Evolutionary conservation across 768 basidiomycete genomes (phyloP).

Genomic region (Russula dissimulans): DNA sequence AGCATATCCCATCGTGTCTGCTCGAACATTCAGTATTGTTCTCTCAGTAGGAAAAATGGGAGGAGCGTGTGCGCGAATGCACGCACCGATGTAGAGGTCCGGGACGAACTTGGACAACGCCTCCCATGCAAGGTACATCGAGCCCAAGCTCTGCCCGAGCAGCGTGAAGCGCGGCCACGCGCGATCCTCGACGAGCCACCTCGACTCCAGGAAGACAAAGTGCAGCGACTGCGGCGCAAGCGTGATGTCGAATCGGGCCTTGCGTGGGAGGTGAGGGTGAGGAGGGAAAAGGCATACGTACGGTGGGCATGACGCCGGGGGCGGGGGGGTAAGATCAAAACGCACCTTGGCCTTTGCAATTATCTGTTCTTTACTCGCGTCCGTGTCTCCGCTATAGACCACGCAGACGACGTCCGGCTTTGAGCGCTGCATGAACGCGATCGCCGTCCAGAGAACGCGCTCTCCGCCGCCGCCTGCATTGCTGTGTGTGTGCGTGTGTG

Average conservation of each 20-base stretch:
- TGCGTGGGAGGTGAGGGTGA: no score
- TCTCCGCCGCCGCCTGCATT: conserved; percentile 98
- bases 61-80: neutral
- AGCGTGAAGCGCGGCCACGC: conserved; percentile 90
- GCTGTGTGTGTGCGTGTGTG: conserved; percentile 29
- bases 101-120: conserved; percentile 73
- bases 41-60: neutral
- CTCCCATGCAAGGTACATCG: conserved; percentile 75
- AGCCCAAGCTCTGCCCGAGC: conserved; percentile 84
- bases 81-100: conserved; percentile 82
- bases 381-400: conserved; percentile 85
- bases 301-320: no score
- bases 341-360: conserved; percentile 70
- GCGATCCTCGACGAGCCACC: conserved; percentile 67
- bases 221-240: conserved; percentile 57
- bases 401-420: conserved; percentile 59
- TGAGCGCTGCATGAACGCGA: conserved; percentile 62
- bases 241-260: conserved; percentile 76
- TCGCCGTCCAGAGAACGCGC: conserved; percentile 88
- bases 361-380: conserved; percentile 72
- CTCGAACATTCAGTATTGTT: neutral
- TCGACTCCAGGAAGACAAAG: conserved; percentile 71
- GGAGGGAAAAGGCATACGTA: neutral
- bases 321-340: neutral
- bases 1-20: conserved; percentile 98